phyloP scores from a whole-genome alignment of 2,329 filamentous ascomycete species.

The Aspergillus sp. region DNA sequence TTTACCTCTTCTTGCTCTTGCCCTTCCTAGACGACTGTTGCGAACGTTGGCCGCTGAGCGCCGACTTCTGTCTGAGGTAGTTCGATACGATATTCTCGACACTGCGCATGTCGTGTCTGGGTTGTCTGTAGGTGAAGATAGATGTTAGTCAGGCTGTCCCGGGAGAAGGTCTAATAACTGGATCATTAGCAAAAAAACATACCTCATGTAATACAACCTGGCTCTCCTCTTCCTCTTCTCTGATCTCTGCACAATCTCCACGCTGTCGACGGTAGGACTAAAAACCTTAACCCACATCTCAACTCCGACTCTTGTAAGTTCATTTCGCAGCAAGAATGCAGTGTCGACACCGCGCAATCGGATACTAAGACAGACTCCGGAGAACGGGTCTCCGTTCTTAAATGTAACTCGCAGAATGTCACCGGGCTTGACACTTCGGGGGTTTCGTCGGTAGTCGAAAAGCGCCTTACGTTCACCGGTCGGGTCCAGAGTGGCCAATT shows the following conservation, averaged over 20 bases:
- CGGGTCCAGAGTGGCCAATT: slow-evolving; percentile 75
- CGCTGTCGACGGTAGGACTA: slow-evolving; percentile 79
- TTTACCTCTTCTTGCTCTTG: background rate
- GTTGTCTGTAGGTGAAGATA: slow-evolving; percentile 47
- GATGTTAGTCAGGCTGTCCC: background rate
- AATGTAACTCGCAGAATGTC: slow-evolving; percentile 89
- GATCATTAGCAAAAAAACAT: slow-evolving; percentile 15
- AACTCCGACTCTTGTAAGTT: slow-evolving; percentile 79
- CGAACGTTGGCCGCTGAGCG: slow-evolving; percentile 26
- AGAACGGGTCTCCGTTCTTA: slow-evolving; percentile 80
- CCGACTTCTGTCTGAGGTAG: slow-evolving; percentile 54
- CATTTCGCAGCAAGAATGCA: slow-evolving; percentile 77
- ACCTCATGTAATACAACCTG: slow-evolving; percentile 83
- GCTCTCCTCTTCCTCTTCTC: slow-evolving; percentile 82
- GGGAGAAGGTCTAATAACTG: background rate
- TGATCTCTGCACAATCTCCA: slow-evolving; percentile 87
- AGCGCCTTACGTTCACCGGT: slow-evolving; percentile 75
- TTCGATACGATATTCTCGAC: slow-evolving; percentile 73
- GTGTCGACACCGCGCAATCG: slow-evolving; percentile 85
- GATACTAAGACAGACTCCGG: slow-evolving; percentile 83
- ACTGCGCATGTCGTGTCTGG: slow-evolving; percentile 80
- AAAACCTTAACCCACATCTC: slow-evolving; percentile 99
- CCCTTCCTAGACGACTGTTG: background rate
- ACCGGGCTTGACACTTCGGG: slow-evolving; percentile 74
- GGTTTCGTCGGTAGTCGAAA: slow-evolving; percentile 68